Evolutionary conservation across 2,329 filamentous ascomycete species (phyloP), one percentile per base, ranked within the genome.

Genomic region (Paecilomyces sp.): DNA sequence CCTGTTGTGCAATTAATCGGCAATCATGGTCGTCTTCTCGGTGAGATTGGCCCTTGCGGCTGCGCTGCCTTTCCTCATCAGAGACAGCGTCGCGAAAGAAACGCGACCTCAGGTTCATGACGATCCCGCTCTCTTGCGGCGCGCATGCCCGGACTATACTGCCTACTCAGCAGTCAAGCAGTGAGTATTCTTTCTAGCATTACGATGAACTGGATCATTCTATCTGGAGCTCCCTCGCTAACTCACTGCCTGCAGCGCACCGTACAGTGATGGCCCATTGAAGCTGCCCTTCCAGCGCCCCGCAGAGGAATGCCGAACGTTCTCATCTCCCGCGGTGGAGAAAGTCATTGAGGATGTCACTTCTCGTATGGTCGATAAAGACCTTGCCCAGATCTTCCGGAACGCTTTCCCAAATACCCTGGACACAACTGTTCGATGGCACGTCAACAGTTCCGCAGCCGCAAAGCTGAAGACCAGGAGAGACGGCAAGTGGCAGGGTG

Each of bases 351-450:
- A 85, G 31, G 87, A 97, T 66, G 82, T 99, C 65, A 94, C 88
- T 5, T 82, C 84, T 30, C 88, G 85, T 57, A 89, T 99, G 78
- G 82, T 87, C 61, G 88, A 97, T 68, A 88, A 88, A 15, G 94
- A 97, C 67, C 84, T 99, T 12, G 93, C 93, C 3, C 87, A 92
- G 28, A 80, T 99, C 11, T 99, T 99, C 72, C 91, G 96, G 72
- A 99, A 99, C 71, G 88, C 93, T 1, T 97, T 95, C 65, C 93
- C 93, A 3, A 96, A 94, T 62, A 93, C 90, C 0, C 85, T 94
- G 2, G 92, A 96, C 70, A 96, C 92, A 0, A 96, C 92, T 0
- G 85, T 96, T 64, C 86, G 90, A 68, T 96, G 93, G 83, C 92
- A 96, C 71, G 88, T 88, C 3, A 85, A 88, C 63, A 88, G 81